Conservation (phyloP, 208 protist species). For the Trichomonas gallinae region DNA sequence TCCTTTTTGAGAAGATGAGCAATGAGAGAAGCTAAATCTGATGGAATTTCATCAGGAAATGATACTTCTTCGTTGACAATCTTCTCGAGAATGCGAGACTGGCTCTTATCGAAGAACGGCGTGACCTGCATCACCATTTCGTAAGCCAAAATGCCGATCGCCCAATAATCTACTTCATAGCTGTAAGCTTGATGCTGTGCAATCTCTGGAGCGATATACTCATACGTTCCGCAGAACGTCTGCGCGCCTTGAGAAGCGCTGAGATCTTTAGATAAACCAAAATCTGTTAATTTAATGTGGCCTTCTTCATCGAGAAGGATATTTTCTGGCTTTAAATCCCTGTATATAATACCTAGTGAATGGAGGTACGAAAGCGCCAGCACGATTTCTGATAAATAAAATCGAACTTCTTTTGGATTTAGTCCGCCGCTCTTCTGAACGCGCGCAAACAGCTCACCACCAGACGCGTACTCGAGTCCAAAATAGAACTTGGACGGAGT, state of each 20-base stretch:
- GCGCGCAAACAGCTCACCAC: constrained; percentile 59
- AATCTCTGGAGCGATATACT: constrained; percentile 16
- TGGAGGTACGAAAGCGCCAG: constrained; percentile 48
- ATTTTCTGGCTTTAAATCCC: constrained; percentile 54
- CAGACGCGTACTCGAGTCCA: constrained; percentile 48
- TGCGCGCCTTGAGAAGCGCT: constrained; percentile 21
- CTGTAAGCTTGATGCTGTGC: neutral
- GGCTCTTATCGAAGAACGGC: constrained; percentile 9
- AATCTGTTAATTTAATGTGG: constrained; percentile 43
- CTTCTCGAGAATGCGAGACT: neutral
- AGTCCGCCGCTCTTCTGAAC: constrained; percentile 43
- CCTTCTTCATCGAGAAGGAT: constrained; percentile 45
- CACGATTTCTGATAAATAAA: constrained; percentile 51
- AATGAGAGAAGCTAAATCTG: neutral
- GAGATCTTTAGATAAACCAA: constrained; percentile 41
- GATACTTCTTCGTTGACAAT: neutral
- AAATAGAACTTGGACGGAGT: constrained; percentile 51
- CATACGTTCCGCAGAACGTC: constrained; percentile 15
- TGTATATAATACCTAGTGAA: constrained; percentile 43
- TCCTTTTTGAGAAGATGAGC: neutral
- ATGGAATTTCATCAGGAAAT: neutral
- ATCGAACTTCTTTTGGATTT: constrained; percentile 33
- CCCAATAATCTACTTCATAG: neutral
- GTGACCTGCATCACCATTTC: neutral
- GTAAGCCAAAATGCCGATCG: constrained; percentile 13